Base-by-base conservation (phyloP, 495 filamentous ascomycete species). In the Neurospora hispaniola region DNA sequence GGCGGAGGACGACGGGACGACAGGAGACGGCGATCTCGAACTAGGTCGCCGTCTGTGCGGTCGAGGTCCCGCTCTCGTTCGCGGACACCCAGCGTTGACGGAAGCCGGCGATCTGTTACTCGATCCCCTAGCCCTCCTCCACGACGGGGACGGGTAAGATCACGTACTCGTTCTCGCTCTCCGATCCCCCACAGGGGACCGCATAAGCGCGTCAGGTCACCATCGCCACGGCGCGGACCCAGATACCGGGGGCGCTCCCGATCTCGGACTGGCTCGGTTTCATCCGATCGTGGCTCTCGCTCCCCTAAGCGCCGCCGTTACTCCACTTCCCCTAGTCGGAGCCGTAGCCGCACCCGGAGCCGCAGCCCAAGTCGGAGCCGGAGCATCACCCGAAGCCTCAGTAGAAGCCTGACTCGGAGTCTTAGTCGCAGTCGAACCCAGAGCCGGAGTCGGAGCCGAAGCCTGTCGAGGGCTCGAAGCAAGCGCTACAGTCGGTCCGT, bases 131-230 rank as follows among this genome's bases (percentile, higher is more conserved):
- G 75, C 46, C 82, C 83, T 44, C 78, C 80, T 41, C 81, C 79
- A 20, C 70, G 77, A 71, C 81, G 82, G 42, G 74, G 73, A 35
- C 71, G 70, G 48, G 73, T 76, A 16, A 76, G 80, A 62, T 72
- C 54, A 66, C 54, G 54, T 38, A 31, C 78, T 48, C 82, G 79
- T 48, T 86, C 85, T n/a, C 83, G 83, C 42, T 82, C 84, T 23
- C 83, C 86, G 16, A 79, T 78, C 38, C 72, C 79, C 27, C 77
- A 82, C 59, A 79, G 79, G 18, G 79, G 78, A 9, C 77, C 78
- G 5, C 74, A 72, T 48, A 85, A 86, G 70, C 80, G 84, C 70
- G 82, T 83, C 11, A 82, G 85, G 54, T 85, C 85, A 38, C 77
- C 82, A 62, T 85, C 85, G 23, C 77, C 82, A 40, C 71, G 59